Evolutionary conservation across 140 eudicot genomes (phyloP).

Genomic region (Stevia rebaudiana): DNA sequence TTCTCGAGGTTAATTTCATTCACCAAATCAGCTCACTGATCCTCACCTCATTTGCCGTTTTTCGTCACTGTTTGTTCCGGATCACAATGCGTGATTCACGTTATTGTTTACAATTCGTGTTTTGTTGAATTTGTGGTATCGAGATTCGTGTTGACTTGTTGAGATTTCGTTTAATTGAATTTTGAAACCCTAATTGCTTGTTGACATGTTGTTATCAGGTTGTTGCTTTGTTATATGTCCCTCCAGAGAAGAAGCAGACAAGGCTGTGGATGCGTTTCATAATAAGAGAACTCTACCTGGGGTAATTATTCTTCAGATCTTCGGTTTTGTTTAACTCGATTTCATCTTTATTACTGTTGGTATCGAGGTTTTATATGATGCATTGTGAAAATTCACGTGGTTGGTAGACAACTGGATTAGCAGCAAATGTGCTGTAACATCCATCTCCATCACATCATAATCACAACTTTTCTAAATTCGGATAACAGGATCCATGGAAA

Average conservation of each 20-base stretch:
- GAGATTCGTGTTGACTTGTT: constrained; percentile 28
- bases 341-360: no score
- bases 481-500: constrained; percentile 1
- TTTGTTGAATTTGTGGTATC: constrained; percentile 8
- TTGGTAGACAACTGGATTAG: constrained; percentile 11
- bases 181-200: constrained; percentile 41
- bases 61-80: constrained; percentile 21
- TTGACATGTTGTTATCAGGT: constrained; percentile 35
- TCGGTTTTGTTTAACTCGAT: not conserved
- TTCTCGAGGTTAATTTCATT: constrained; percentile 60
- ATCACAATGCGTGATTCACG: constrained; percentile 47
- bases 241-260: constrained; percentile 84
- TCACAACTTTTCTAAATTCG: constrained; percentile 15
- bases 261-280: constrained; percentile 74
- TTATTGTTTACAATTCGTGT: constrained; percentile 14
- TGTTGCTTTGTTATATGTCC: constrained; percentile 85
- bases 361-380: constrained; percentile 2
- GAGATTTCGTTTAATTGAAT: constrained; percentile 15
- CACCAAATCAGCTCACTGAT: not conserved
- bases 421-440: not conserved
- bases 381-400: constrained; percentile 10
- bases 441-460: constrained; percentile 4
- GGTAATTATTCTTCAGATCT: constrained; percentile 45
- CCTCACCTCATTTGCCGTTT: not conserved
- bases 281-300: constrained; percentile 82